Base-by-base conservation (phyloP, 2,329 filamentous ascomycete genomes). In the Mariannaea elegans region DNA sequence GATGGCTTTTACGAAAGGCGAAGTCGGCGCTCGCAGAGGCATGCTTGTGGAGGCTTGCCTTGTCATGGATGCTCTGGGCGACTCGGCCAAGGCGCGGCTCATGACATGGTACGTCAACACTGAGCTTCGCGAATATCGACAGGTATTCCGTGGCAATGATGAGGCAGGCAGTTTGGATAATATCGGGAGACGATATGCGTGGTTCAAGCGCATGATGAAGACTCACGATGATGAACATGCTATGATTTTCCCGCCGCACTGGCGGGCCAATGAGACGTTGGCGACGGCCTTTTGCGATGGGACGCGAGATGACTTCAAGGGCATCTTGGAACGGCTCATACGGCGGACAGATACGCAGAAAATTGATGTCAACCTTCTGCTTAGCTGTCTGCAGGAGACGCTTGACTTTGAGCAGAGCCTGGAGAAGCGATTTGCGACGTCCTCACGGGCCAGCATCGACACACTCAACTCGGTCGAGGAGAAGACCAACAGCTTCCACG, bases 61-160 rank as follows among this genome's bases (percentile, higher is more conserved):
- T 64, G 94, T 99, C 34, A 94, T 97, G 85, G 95, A 99, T 79
- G 93, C 95, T 12, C 82, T 99, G 18, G 95, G 95, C 1, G 94
- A 98, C 38, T 87, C 90, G 71, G 95, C 95, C 21, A 87, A 91
- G 68, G 85, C 89, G 7, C 84, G 95, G 45, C 80, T 99, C 36
- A 86, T 97, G 72, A 95, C 91, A 10, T 99, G 95, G 95, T 99
- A 99, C 75, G 93, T 97, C 78, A 99, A 99, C 74, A 97, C 95
- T 2, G 92, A 97, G 78, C 81, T 99, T 66, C 87, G 95, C 48
- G 95, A 99, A 78, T 99, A 99, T 74, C 87, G 95, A 51, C 93
- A 97, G 72, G 92, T 99, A 0, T 99, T 99, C 77, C 87, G 94
- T 38, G 94, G 94, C 34, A 98, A 95, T 71, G 95, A 99, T 73